These are phyloP conservation scores for Blastobotrys proliferans DNA, from an alignment of 1,139 yeast genomes.

Conservation along the genomic window DNA sequence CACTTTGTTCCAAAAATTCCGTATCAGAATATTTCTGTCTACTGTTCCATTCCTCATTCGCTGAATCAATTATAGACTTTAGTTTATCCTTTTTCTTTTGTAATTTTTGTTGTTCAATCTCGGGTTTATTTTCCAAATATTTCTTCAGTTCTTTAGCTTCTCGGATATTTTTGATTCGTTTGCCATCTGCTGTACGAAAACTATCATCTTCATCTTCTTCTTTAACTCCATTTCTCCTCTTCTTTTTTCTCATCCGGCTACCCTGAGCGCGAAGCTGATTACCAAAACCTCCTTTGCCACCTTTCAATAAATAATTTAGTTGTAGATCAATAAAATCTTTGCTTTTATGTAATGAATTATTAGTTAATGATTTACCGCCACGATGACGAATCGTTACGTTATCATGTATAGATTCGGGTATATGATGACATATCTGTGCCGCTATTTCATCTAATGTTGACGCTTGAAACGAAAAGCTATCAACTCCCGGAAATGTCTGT, in stretches of 20 bases:
- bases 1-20: constrained; percentile 37
- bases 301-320: constrained; percentile 32
- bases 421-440: neutral
- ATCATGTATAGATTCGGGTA: neutral
- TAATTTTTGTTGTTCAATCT: constrained; percentile 22
- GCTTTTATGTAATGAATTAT: neutral
- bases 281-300: constrained; percentile 54
- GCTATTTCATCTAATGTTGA: neutral
- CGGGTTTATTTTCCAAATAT: constrained; percentile 32
- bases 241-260: constrained; percentile 34
- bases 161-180: constrained; percentile 34
- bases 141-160: constrained; percentile 36
- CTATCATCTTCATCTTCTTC: constrained; percentile 31
- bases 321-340: constrained; percentile 11
- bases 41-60: constrained; percentile 18
- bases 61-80: constrained; percentile 30
- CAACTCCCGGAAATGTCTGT: constrained; percentile 10
- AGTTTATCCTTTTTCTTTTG: constrained; percentile 36
- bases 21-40: constrained; percentile 35
- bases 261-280: constrained; percentile 42
- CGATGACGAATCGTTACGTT: neutral
- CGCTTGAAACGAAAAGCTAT: neutral
- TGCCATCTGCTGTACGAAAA: constrained; percentile 39
- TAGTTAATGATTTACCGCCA: neutral
- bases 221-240: constrained; percentile 24